Conservation (phyloP, 495 filamentous ascomycete genomes). For the Pseudoneurospora amorphoporcata region DNA sequence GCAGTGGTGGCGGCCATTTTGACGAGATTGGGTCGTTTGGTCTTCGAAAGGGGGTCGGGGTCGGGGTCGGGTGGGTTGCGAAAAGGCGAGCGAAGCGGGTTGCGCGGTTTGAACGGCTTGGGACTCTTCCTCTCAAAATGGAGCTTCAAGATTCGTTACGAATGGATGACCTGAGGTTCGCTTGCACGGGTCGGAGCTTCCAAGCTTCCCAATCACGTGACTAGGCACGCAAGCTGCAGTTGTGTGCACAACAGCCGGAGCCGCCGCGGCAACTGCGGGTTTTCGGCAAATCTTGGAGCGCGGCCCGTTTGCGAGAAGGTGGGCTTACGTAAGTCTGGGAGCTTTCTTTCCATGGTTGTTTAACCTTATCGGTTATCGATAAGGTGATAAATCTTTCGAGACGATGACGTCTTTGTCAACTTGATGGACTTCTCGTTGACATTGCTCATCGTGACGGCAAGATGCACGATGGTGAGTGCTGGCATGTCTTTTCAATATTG, state of each 20-base stretch:
- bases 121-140: slow-evolving; percentile 9
- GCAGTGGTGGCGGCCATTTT: slow-evolving; percentile 24
- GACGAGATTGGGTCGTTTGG: slow-evolving; percentile 8
- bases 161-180: slow-evolving; percentile 20
- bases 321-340: background rate
- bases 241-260: no score
- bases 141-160: slow-evolving; percentile 8
- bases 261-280: background rate
- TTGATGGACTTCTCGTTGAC: background rate
- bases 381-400: background rate
- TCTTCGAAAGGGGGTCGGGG: background rate
- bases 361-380: background rate
- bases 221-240: background rate
- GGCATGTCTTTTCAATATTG: background rate
- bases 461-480: background rate
- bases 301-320: background rate
- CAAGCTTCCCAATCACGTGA: slow-evolving; percentile 1
- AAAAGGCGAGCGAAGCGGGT: slow-evolving; percentile 5
- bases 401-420: background rate
- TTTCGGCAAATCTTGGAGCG: background rate
- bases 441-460: background rate
- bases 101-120: slow-evolving; percentile 20
- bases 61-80: slow-evolving; percentile 7
- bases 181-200: slow-evolving; percentile 1
- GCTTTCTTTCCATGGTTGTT: no score